Percentiles rank a stretch among this genome's conserved stretches.
Evolutionary conservation across 2,329 filamentous ascomycete genomes (phyloP).

Genomic region (Paraphaeosphaeria minitans): DNA sequence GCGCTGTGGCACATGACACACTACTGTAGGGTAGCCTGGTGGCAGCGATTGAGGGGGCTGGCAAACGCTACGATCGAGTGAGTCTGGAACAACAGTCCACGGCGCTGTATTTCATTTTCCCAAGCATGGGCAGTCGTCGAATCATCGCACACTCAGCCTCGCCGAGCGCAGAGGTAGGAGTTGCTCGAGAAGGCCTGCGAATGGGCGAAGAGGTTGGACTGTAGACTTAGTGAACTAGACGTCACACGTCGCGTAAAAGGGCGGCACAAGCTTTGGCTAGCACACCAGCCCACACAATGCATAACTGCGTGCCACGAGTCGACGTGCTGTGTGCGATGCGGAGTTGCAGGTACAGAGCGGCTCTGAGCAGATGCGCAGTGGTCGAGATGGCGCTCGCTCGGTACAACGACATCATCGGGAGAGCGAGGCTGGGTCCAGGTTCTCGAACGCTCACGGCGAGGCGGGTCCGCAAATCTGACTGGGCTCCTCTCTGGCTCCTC

Average conservation of each 20-base stretch:
- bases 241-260: neutral
- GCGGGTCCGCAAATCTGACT: neutral
- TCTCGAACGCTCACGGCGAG: too few relatives aligned
- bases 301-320: too few relatives aligned
- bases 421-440: too few relatives aligned
- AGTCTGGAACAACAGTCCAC: neutral
- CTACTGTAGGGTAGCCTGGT: neutral
- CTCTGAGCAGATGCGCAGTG: neutral
- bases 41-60: neutral
- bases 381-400: neutral
- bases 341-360: too few relatives aligned
- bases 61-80: neutral
- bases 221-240: neutral
- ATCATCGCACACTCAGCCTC: neutral
- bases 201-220: constrained; percentile 2
- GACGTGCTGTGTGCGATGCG: neutral
- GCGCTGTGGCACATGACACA: constrained; percentile 1
- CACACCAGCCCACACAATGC: neutral
- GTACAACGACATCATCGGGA: neutral
- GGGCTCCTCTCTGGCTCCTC: constrained; percentile 7
- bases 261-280: neutral
- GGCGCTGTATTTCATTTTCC: neutral
- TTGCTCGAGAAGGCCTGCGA: too few relatives aligned
- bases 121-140: neutral
- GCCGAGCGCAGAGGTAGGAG: neutral